These are phyloP conservation scores for Adansonia digitata DNA, from an alignment of 345 rosid species.

Conservation along the genomic window DNA sequence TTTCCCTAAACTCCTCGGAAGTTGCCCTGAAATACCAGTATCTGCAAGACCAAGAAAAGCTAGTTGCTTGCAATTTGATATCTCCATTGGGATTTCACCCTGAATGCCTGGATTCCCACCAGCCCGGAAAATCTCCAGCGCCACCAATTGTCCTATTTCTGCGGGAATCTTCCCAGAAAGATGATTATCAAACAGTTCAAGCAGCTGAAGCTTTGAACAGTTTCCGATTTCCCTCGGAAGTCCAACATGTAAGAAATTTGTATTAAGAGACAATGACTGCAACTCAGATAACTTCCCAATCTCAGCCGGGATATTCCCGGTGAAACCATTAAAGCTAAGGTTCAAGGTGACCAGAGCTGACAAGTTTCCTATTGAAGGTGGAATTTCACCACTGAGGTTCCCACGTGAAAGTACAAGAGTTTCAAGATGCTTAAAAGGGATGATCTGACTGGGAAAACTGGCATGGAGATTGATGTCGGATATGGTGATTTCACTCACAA, in stretches of 20 bases:
- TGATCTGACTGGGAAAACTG: conserved; percentile 45
- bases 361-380: conserved; percentile 41
- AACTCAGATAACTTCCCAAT: conserved; percentile 40
- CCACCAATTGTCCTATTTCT: conserved; percentile 40
- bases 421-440: conserved; percentile 39
- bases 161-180: conserved; percentile 51
- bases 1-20: conserved; percentile 52
- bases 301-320: conserved; percentile 48
- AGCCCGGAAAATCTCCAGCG: conserved; percentile 46
- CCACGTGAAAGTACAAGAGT: conserved; percentile 43
- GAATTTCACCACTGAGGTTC: conserved; percentile 57
- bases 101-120: conserved; percentile 59
- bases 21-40: conserved; percentile 50
- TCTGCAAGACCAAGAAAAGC: conserved; percentile 60
- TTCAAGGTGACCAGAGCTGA: conserved; percentile 46
- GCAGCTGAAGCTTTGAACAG: conserved; percentile 39
- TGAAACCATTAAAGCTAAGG: conserved; percentile 54
- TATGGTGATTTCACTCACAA: conserved; percentile 42
- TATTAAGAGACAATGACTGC: conserved; percentile 38
- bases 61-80: conserved; percentile 47
- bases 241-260: conserved; percentile 38
- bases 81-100: conserved; percentile 55
- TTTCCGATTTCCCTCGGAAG: conserved; percentile 53
- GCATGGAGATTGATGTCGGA: conserved; percentile 35
- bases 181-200: conserved; percentile 58